Base-by-base conservation (phyloP, 257 asterid species). In the Sherardia arvensis region DNA sequence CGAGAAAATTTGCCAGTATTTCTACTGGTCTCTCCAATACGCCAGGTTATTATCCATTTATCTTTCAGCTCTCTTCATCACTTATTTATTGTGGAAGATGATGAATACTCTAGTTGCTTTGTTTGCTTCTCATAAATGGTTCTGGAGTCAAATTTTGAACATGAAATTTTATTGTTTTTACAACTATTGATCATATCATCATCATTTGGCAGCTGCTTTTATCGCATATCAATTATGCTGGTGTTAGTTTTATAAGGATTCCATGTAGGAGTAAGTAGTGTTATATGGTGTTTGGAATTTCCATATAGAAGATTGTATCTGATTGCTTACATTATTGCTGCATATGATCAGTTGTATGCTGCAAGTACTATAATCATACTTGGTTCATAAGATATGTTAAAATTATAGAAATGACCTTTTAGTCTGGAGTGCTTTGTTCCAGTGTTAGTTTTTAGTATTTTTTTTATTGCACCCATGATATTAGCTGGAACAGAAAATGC, bases 21-120 rank as follows among this genome's bases (percentile, higher is more conserved):
- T 92, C 65, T 84, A 92, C 78, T 92, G 99, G 99, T 85, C 95
- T 71, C 99, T 89, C 71, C 96, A 89, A 64, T 92, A 92, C 74
- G 95, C 99, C 64, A 92, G 97, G 97, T 87, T 36, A 8, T 53
- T 63, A 73, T 28, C 45, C 62, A 40, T 47, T n/a, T 15, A 7
- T 43, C 7, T 36, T 64, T 51, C 23, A 18, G 55, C 20, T 61
- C 12, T 18, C 56, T 21, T 17, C 26, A n/a, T 8, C 1, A 17
- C 21, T 10, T 22, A 14, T 33, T 33, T 33, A 33, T 33, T 33
- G 38, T 36, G 30, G 30, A 61, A 33, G 59, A 18, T 53, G 22
- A 53, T 36, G 5, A 10, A 20, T 59, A 20, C 9, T 1, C 14
- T 23, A 34, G 17, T 43, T 14, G 17, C n/a, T 43, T 43, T 34